Base-by-base conservation (phyloP, 352 stramenopile genomes). In the Phytophthora vignae region DNA sequence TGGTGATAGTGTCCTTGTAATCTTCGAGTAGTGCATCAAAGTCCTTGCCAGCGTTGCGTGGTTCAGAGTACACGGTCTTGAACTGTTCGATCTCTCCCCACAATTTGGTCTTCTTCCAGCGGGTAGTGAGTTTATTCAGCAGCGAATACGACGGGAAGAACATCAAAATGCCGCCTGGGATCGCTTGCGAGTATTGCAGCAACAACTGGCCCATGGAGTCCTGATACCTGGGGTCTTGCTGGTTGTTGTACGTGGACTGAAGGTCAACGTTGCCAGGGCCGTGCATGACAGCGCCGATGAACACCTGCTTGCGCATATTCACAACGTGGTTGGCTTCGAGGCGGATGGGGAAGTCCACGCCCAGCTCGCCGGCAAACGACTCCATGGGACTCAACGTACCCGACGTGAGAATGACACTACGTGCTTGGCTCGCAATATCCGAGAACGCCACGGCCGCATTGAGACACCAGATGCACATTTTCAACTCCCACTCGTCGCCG, bases 341-440 rank as follows among this genome's bases (percentile, higher is more conserved):
- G 0, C 86, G 90, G 59, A 97, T 91, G 1, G 85, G 81, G 31
- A 97, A 97, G 31, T 92, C 83, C 0, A 88, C 84, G 4, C 90
- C 89, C 10, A 97, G 69, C 55, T 97, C 90, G 1, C 87, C 87
- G 2, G 83, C 88, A 69, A 96, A 96, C n/a, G 90, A 95, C 6
- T 95, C 90, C 88, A 97, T 95, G 4, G 90, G 90, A 58, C 87
- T 94, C 29, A 97, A 66, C 14, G 90, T 97, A 12, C 90, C 90
- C 4, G 88, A 96, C 19, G 90, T 95, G 19, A 97, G 68, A 60
- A 97, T 91, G 17, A 97, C 87, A 25, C 83, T 93, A 12, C 84
- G 85, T 1, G 81, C 82, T 60, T 92, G 59, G 31, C 64, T 82
- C 21, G 86, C 74, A 19, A 97, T 79, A 59, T 97, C 90, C 3